These are phyloP conservation scores for Pyrenophora graminea DNA, from an alignment of 2,329 filamentous ascomycete species.

Conservation along the genomic window DNA sequence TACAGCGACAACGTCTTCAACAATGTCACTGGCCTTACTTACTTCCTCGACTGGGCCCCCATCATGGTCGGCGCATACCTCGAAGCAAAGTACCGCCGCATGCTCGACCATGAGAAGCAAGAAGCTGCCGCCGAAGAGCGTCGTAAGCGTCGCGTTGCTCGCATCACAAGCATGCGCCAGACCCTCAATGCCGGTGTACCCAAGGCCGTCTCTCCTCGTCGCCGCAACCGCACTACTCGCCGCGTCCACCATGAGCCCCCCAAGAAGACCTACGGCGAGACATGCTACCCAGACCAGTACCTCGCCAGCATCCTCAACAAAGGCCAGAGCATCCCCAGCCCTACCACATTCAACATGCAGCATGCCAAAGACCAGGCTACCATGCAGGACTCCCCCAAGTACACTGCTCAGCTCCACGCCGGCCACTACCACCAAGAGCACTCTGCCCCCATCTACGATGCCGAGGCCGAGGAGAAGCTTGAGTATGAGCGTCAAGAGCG, in stretches of 20 bases:
- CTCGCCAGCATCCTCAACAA: no score
- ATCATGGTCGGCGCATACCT: conserved; percentile 33
- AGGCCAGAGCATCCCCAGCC: background rate
- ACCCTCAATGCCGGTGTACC: background rate
- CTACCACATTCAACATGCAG: background rate
- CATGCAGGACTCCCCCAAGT: background rate
- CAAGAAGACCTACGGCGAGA: background rate
- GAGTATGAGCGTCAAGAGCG: background rate
- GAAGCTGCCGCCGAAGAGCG: conserved; percentile 11
- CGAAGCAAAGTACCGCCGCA: conserved; percentile 32
- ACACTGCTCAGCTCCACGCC: background rate
- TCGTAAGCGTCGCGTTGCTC: conserved; percentile 10
- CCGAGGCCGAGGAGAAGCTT: background rate
- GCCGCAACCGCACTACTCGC: background rate
- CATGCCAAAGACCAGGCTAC: background rate
- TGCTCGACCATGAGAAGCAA: conserved; percentile 29
- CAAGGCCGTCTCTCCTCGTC: background rate
- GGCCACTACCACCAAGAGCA: conserved; percentile 1
- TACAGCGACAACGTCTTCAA: conserved; percentile 18
- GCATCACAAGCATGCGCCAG: background rate
- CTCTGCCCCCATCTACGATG: background rate
- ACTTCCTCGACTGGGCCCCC: conserved; percentile 27
- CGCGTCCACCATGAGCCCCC: background rate
- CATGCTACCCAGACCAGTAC: no score
- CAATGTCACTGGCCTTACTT: conserved; percentile 26